Evolutionary conservation across 1,284 basidiomycete genomes (phyloP), one percentile per base, ranked within the genome.

Genomic region (Ustilago esculenta): DNA sequence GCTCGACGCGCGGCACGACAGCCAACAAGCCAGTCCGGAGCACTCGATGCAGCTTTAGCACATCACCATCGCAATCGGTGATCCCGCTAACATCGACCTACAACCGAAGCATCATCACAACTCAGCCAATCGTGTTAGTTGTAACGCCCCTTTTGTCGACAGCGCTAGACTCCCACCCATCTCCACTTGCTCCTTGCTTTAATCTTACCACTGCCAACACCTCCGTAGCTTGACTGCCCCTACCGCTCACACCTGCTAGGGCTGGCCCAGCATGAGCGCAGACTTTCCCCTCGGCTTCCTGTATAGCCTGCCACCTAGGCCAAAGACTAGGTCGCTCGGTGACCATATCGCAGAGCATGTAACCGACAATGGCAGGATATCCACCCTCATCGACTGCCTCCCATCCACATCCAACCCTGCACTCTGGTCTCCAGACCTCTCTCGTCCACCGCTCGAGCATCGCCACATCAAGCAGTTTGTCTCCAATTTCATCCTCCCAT

Each of bases 401-500:
- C 76, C 75, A 27, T 74, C 73, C 43, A 75, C 80, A 14, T 69
- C 73, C 6, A 65, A 59, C 25, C 80, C 77, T 10, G 80, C 80
- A 4, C 54, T 81, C n/a, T 80, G 78, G 67, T 77, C 77, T 3
- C 79, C 80, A 15, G 80, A 81, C 45, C 67, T 76, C 2, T 59
- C 75, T 2, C 64, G 80, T 14, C 79, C 74, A 37, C 80, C 80
- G 12, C 52, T 81, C 35, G 75, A 76, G 60, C 80, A 81, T 18
- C 55, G 68, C 12, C 76, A 74, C 49, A 71, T 80, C 57, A 78
- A 77, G 51, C 45, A 60, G 12, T 81, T 80, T 40, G 67, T 81
- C 29, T 42, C 59, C 49, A 64, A 67, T 33, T 81, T 81, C 44
- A 51, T 70, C 37, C 61, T 81, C 8, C 80, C 80, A 41, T 63